Evolutionary conservation across 208 protist species (phyloP), one percentile per base, ranked within the genome.

Genomic region (Trypanosoma caninum): DNA sequence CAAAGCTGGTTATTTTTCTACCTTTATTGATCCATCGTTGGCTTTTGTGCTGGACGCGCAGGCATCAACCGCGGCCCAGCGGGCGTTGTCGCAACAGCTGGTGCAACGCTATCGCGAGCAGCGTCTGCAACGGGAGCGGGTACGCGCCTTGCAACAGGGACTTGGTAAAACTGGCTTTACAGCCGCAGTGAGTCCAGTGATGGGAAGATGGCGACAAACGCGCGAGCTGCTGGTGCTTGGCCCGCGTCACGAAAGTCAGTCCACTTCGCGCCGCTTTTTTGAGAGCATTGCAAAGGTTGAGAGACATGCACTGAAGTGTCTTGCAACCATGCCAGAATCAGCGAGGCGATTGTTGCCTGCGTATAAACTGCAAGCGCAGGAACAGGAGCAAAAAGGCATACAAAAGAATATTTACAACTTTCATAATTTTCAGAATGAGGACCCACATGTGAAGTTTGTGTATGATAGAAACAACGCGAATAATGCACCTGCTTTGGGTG

Each of bases 181-280:
- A 42, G 45, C 54, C 3, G 47, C 74, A 10, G 56, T 53, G 42
- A 54, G 45, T 62, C 67, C 31, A n/a, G 61, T 69, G 38, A 54
- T 93, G 70, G 82, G 84, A 61, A 73, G 77, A 53, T 93, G 87
- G 83, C 68, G 65, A 5, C 77, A 66, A 23, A 73, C 70, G 35
- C 79, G 82, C 16, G 82, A 89, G 61, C 65, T 90, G 58, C 79
- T 90, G 75, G 70, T 84, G 37, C 56, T 93, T n/a, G 59, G 77
- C 18, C 69, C 64, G 20, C 51, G 59, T 13, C 55, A 53, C 4
- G 78, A 88, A 57, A 76, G 65, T 30, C 87, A 90, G 63, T 72
- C 57, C 18, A 80, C 83, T 33, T 74, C 80, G 9, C 76, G 80
- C 9, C 45, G 71, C 2, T 81, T 78, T 62, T 82, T 82, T 7